Conservation (phyloP, 2,329 filamentous ascomycete species). For the Fusarium sp. region DNA sequence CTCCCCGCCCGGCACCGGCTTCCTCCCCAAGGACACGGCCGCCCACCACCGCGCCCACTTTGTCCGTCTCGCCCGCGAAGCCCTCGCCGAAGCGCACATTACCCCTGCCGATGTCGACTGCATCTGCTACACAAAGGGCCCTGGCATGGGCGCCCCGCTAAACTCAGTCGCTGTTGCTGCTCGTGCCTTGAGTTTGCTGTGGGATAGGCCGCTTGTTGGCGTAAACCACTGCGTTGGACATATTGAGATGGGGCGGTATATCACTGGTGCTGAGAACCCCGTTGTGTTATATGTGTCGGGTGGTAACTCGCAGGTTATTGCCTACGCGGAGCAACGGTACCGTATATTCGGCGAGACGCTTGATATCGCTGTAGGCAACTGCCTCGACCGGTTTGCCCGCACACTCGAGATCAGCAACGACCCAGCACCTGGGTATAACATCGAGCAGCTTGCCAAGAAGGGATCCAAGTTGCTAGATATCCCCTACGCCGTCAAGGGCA, state of each 20-base stretch:
- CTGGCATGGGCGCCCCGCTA: slow-evolving; percentile 95
- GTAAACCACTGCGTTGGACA: slow-evolving; percentile 99
- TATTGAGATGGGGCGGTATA: slow-evolving; percentile 96
- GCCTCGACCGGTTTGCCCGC: slow-evolving; percentile 93
- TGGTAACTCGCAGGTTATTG: slow-evolving; percentile 97
- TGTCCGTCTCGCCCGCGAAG: slow-evolving; percentile 80
- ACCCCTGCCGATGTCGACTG: slow-evolving; percentile 80
- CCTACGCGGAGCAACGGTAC: slow-evolving; percentile 93
- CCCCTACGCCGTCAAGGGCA: slow-evolving; percentile 96
- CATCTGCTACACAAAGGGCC: slow-evolving; percentile 94
- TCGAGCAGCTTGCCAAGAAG: slow-evolving; percentile 88
- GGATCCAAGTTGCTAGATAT: slow-evolving; percentile 82
- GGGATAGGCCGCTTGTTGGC: slow-evolving; percentile 88
- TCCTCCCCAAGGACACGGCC: slow-evolving; percentile 96
- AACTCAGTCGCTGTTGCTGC: slow-evolving; percentile 88
- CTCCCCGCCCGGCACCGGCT: slow-evolving; percentile 91
- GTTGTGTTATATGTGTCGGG: slow-evolving; percentile 96
- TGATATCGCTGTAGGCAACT: slow-evolving; percentile 98
- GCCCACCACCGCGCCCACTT: slow-evolving; percentile 91
- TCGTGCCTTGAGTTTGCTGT: slow-evolving; percentile 82
- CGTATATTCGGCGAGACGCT: slow-evolving; percentile 98
- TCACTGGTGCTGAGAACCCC: slow-evolving; percentile 90
- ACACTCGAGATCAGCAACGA: slow-evolving; percentile 94
- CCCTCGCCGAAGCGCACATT: slow-evolving; percentile 74
- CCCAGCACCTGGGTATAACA: slow-evolving; percentile 96